These are phyloP conservation scores for Hysterium pulicare DNA, from an alignment of 2,329 filamentous ascomycete species.

Conservation along the genomic window DNA sequence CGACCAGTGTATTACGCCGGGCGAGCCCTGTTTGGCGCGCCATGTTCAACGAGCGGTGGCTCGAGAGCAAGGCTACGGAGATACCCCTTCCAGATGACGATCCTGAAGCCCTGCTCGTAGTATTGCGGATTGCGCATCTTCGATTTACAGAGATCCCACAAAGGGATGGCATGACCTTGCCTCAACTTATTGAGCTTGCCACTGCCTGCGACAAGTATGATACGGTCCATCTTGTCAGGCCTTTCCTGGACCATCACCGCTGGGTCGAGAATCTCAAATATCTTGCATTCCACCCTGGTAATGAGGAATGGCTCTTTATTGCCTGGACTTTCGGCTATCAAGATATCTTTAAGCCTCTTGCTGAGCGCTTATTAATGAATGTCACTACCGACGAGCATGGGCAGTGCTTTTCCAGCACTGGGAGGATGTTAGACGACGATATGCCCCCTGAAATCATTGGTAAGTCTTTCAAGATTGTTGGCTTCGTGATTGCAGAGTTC, in stretches of 20 bases:
- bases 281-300: background rate
- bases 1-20: conserved; percentile 10
- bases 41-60: conserved; percentile 14
- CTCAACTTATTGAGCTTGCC: conserved; percentile 20
- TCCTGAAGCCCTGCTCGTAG: conserved; percentile 18
- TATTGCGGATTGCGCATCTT: conserved; percentile 29
- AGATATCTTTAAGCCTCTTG: background rate
- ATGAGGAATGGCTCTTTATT: conserved; percentile 1
- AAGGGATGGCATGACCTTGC: conserved; percentile 13
- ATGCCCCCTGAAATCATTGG: background rate
- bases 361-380: background rate
- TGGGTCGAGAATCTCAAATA: background rate
- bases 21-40: conserved; percentile 19
- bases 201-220: conserved; percentile 32
- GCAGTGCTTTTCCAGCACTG: background rate
- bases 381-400: background rate
- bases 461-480: background rate
- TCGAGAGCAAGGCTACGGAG: conserved; percentile 14
- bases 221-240: conserved; percentile 22
- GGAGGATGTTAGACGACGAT: background rate
- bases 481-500: background rate
- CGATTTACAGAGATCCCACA: conserved; percentile 18
- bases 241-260: conserved; percentile 18
- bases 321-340: conserved; percentile 1
- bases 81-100: conserved; percentile 30